These are phyloP conservation scores for Cordyceps javanica DNA, from an alignment of 2,329 filamentous ascomycete genomes.

Conservation along the genomic window DNA sequence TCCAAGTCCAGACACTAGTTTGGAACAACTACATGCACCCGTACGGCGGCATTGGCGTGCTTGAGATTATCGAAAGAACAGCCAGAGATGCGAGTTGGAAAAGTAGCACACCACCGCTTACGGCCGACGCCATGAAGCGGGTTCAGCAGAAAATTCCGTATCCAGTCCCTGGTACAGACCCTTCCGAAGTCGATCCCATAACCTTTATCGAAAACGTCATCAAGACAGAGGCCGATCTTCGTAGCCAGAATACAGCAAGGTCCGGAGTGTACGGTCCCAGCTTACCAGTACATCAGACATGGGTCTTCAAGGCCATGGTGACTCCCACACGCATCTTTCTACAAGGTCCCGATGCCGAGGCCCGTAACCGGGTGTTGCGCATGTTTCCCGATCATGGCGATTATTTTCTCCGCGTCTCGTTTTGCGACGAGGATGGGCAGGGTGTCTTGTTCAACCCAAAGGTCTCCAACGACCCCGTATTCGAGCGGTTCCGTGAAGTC, in stretches of 20 bases:
- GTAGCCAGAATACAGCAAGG: constrained; percentile 19
- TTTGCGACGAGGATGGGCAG: constrained; percentile 67
- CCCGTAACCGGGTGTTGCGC: constrained; percentile 63
- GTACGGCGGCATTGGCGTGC: constrained; percentile 38
- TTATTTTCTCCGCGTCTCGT: constrained; percentile 64
- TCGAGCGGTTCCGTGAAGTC: constrained; percentile 53
- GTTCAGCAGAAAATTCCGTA: constrained; percentile 48
- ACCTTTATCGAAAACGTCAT: constrained; percentile 35
- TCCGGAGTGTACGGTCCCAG: constrained; percentile 22
- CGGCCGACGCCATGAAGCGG: constrained; percentile 46
- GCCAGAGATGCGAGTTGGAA: constrained; percentile 20
- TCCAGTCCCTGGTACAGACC: constrained; percentile 44
- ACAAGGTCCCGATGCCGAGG: constrained; percentile 57
- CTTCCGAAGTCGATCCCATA: constrained; percentile 31
- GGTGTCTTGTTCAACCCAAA: constrained; percentile 52
- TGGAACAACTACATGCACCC: constrained; percentile 59
- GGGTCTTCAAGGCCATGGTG: constrained; percentile 50
- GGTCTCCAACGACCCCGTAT: constrained; percentile 41
- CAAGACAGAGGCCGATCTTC: constrained; percentile 34
- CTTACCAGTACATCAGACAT: constrained; percentile 35
- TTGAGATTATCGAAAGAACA: constrained; percentile 34
- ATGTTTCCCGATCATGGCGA: constrained; percentile 54
- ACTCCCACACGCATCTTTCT: constrained; percentile 54
- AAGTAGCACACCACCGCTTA: constrained; percentile 32
- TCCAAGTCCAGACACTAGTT: constrained; percentile 58